Evolutionary conservation across 495 filamentous ascomycete species (phyloP).

Genomic region (Penicillium arizonense): DNA sequence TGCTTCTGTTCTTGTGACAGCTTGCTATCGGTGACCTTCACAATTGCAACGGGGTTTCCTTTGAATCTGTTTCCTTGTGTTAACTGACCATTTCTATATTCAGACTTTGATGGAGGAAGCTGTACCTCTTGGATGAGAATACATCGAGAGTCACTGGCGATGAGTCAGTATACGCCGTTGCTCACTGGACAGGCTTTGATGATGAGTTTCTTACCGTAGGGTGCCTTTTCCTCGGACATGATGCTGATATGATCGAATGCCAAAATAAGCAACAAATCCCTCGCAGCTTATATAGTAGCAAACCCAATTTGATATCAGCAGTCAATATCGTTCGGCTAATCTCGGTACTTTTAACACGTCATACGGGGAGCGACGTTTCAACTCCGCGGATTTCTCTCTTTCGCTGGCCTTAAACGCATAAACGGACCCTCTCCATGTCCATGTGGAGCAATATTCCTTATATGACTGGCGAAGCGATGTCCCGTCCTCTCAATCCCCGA

Average conservation of each 20-base stretch:
- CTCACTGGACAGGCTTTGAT: not conserved
- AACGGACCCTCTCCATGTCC: no score
- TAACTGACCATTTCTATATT: not conserved
- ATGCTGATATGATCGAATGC: not conserved
- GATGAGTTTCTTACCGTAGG: not conserved
- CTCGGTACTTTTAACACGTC: not conserved
- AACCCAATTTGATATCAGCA: not conserved
- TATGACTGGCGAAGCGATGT: not conserved
- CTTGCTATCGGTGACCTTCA: conserved; percentile 44
- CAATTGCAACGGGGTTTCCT: conserved; percentile 69
- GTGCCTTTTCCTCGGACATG: not conserved
- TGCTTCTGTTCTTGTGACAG: conserved; percentile 57
- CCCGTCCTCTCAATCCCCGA: no score
- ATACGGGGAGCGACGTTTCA: not conserved
- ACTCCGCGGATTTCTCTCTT: not conserved
- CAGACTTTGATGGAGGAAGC: no score
- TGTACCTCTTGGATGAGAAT: conserved; percentile 49
- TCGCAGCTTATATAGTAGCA: no score
- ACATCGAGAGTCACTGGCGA: conserved; percentile 58
- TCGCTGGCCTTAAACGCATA: not conserved
- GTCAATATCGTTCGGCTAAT: not conserved
- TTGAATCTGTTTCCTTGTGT: conserved; percentile 34
- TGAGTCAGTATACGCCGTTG: not conserved
- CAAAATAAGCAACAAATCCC: not conserved
- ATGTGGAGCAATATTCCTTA: not conserved